A percentile compares a stretch with the other conserved stretches of the same genome.
Evolutionary conservation across 495 filamentous ascomycete genomes (phyloP).

Genomic region (Letharia lupina): DNA sequence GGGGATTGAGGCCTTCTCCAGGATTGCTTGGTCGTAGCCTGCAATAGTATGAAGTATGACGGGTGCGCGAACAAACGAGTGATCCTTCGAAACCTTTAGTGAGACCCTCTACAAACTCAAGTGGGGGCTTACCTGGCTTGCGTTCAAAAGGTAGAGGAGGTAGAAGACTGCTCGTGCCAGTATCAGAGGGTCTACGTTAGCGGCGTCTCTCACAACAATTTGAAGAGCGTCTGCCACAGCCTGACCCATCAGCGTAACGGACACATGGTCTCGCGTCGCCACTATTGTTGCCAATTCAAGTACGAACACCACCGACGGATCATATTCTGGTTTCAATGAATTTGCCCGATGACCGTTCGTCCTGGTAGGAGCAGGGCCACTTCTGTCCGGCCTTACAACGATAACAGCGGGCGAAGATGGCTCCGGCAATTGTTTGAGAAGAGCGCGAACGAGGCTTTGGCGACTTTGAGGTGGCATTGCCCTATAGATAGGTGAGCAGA

Average conservation of each 20-base stretch:
- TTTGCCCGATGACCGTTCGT: conserved; percentile 50
- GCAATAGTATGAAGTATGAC: conserved; percentile 88
- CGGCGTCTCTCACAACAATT: conserved; percentile 67
- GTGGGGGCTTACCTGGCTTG: conserved; percentile 67
- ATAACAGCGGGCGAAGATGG: conserved; percentile 74
- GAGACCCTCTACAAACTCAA: neutral
- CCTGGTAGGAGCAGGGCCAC: conserved; percentile 40
- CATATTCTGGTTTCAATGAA: conserved; percentile 56
- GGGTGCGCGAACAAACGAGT: conserved; percentile 85
- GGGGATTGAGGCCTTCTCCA: conserved; percentile 66
- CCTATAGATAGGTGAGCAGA: conserved; percentile 32
- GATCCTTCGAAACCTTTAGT: conserved; percentile 52
- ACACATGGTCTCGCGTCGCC: conserved; percentile 65
- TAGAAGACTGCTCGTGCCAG: conserved; percentile 81
- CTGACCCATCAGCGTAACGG: conserved; percentile 64
- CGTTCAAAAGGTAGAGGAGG: conserved; percentile 69
- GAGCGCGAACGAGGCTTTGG: conserved; percentile 56
- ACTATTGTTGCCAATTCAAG: conserved; percentile 84
- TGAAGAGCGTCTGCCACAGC: conserved; percentile 72
- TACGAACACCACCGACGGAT: conserved; percentile 78
- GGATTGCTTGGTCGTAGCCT: conserved; percentile 65
- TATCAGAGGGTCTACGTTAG: conserved; percentile 67
- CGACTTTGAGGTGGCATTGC: conserved; percentile 60
- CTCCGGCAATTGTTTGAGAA: conserved; percentile 80
- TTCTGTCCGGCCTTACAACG: conserved; percentile 74